Evolutionary conservation across 192 early-diverging fungal species (phyloP), one percentile per base, ranked within the genome.

Genomic region (Coemansia sp.): DNA sequence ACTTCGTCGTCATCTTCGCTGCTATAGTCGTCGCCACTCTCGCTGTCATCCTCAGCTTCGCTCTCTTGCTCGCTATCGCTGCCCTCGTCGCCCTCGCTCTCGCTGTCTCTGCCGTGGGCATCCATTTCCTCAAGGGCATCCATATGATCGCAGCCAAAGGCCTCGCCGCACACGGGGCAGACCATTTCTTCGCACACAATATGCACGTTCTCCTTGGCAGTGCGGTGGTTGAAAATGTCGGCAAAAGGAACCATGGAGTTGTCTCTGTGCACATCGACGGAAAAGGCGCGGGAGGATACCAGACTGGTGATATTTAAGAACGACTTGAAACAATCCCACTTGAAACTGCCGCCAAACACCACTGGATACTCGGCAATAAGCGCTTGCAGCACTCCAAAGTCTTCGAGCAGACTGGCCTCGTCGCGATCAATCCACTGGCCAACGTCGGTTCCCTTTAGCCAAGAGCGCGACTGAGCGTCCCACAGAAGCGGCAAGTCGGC

Each of bases 181-280:
- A 97, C 94, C 35, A 91, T 89, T 31, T 85, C 88, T 31, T 93
- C 89, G 20, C 89, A 87, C 68, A 92, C 90, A 57, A 94, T 88
- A 56, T 96, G 94, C 7, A 94, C 89, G 63, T 95, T 88, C 51
- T 94, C 91, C 10, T 65, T 71, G 1, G 73, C 84, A 7, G 78
- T 82, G 70, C 68, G 65, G 60, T 94, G 93, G 73, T 94, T 93
- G 65, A 93, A 96, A 53, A 96, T 77, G 67, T 96, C 94, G 12
- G 94, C 94, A 71, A 96, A 90, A 11, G 94, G 94, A 1, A 96
- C 93, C 82, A 97, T 88, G 12, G 90, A 88, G 56, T 94, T 89
- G 19, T 90, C 90, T 56, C 94, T 88, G 66, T 88, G 92, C 5
- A 85, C 84, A 72, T 97, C 94, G 6, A 95, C 91, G 64, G 87